Percentiles rank a stretch among this genome's conserved stretches.
phyloP scores from a whole-genome alignment of 2,329 filamentous ascomycete genomes.

The Apiospora hydei region DNA sequence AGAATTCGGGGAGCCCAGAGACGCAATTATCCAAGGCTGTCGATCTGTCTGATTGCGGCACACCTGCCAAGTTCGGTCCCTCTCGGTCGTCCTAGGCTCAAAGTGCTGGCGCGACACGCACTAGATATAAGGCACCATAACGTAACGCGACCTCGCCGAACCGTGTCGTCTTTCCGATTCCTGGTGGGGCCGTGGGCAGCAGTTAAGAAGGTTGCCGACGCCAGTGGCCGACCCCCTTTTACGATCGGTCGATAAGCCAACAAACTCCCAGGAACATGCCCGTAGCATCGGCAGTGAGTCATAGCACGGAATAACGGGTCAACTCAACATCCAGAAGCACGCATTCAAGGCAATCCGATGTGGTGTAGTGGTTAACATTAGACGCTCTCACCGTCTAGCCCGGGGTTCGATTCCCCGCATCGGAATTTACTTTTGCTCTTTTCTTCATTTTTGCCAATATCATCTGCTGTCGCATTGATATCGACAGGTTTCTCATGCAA shows the following conservation, averaged over 20 bases:
- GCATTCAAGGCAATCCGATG: neutral
- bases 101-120: too few relatives aligned
- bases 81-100: too few relatives aligned
- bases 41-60: too few relatives aligned
- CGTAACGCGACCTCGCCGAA: neutral
- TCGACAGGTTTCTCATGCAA: neutral
- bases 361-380: slow-evolving; percentile 5
- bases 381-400: slow-evolving; percentile 34
- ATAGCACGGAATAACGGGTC: neutral
- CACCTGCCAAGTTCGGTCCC: too few relatives aligned
- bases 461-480: neutral
- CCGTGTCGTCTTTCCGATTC: neutral
- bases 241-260: neutral
- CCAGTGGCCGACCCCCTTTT: neutral
- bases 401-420: slow-evolving; percentile 42
- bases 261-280: neutral
- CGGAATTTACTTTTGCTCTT: slow-evolving; percentile 29
- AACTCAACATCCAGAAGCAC: neutral
- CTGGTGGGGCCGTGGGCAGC: neutral
- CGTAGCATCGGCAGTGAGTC: neutral
- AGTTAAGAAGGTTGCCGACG: neutral
- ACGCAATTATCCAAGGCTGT: too few relatives aligned
- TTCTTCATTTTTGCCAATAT: neutral
- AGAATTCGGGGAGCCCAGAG: too few relatives aligned
- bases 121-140: neutral